phyloP scores from a whole-genome alignment of 768 basidiomycete species.

The Podaxis carcinomalis region DNA sequence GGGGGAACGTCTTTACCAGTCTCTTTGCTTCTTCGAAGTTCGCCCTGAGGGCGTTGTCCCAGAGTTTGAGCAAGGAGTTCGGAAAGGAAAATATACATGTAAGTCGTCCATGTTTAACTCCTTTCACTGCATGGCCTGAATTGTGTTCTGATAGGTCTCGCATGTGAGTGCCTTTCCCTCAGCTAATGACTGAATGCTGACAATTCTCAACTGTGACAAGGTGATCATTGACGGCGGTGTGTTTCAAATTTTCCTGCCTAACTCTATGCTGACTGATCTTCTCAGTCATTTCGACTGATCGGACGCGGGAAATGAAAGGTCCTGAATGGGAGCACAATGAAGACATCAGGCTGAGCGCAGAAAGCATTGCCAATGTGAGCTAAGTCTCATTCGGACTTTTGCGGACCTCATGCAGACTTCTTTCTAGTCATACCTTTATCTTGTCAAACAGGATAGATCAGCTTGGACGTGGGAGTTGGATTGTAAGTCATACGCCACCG shows the following conservation, averaged over 20 bases:
- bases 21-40: constrained; percentile 63
- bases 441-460: constrained; percentile 65
- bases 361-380: constrained; percentile 66
- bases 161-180: constrained; percentile 3
- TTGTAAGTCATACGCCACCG: constrained; percentile 37
- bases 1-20: constrained; percentile 60
- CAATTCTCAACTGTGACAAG: constrained; percentile 24
- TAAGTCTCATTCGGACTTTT: background rate
- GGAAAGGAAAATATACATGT: constrained; percentile 74
- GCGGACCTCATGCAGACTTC: too few species aligned
- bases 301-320: constrained; percentile 14
- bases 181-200: background rate
- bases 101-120: constrained; percentile 39
- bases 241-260: constrained; percentile 6
- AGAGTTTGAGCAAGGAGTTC: constrained; percentile 73
- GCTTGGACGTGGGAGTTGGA: constrained; percentile 82
- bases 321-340: constrained; percentile 40
- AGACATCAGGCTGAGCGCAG: constrained; percentile 50
- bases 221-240: constrained; percentile 65
- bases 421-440: constrained; percentile 57
- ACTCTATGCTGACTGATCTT: constrained; percentile 22
- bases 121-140: constrained; percentile 22
- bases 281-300: background rate
- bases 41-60: constrained; percentile 56
- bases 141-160: background rate